Evolutionary conservation across 2,329 filamentous ascomycete species (phyloP), one percentile per base, ranked within the genome.

Genomic region (Nemania bipapillata): DNA sequence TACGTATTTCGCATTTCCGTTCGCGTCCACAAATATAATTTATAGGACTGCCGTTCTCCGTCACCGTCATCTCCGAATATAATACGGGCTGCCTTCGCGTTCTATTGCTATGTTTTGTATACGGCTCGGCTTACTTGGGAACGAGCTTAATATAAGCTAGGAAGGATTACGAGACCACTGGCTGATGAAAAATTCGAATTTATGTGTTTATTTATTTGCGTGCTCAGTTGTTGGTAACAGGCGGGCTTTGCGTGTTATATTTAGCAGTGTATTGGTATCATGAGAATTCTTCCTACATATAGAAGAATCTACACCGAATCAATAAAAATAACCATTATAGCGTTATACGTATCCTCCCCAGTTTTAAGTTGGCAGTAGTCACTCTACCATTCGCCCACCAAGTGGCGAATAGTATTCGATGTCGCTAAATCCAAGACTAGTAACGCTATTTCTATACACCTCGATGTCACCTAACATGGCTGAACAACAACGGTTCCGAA

Each of bases 401-500:
- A 45, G 42, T 45, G 28, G 22, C n/a, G 3, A 35, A 28, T 30
- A n/a, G n/a, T n/a, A n/a, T n/a, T n/a, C n/a, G n/a, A n/a, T n/a
- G n/a, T n/a, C n/a, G n/a, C n/a, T n/a, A n/a, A n/a, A n/a, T n/a
- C n/a, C n/a, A 42, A 42, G 12, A 50, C 5, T 9, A 26, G 17
- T 5, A 35, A 6, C 15, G 30, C 42, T 57, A 40, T 22, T 57
- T 30, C 24, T 12, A 42, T 17, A 8, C 15, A 30, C 22, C 56
- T 22, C 24, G 28, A 42, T n/a, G 28, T 50, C 26, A 52, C 28
- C n/a, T n/a, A 32, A 26, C 42, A 50, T 20, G 9, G 35, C n/a
- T 32, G 49, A 5, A 17, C 20, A 37, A 28, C 26, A 24, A 57
- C 57, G 57, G 52, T 17, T 7, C 62, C 57, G 57, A 65, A 55